Evolutionary conservation across 2,329 filamentous ascomycete genomes (phyloP).

Genomic region (Nannizziopsis arthrosporioides): DNA sequence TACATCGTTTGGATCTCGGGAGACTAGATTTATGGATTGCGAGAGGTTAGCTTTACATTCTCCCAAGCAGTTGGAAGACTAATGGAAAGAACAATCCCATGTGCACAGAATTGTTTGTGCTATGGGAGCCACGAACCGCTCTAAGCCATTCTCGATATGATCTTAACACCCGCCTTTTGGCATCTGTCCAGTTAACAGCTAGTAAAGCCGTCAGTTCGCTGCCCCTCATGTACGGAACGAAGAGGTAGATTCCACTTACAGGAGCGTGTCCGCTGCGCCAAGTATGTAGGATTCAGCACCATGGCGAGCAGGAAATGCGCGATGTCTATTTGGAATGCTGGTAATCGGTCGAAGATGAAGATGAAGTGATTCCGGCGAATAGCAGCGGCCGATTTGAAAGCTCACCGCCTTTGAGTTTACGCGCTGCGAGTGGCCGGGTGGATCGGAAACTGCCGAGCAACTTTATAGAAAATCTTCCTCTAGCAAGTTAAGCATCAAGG

Average conservation of each 20-base stretch:
- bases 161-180: conserved; percentile 71
- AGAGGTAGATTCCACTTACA: conserved; percentile 44
- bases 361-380: conserved; percentile 7
- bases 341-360: not conserved
- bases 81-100: not conserved
- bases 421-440: conserved; percentile 4
- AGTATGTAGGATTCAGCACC: conserved; percentile 87
- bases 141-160: conserved; percentile 94
- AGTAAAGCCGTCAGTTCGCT: conserved; percentile 21
- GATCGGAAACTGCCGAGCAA: not conserved
- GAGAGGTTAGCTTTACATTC: conserved; percentile 1
- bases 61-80: not conserved
- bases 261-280: conserved; percentile 67
- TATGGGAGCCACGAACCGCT: conserved; percentile 57
- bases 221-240: not conserved
- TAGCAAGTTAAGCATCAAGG: not conserved
- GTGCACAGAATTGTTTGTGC: not conserved
- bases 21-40: conserved; percentile 46
- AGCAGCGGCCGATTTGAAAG: not conserved
- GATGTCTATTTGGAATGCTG: not conserved
- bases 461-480: not conserved
- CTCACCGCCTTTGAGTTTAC: conserved; percentile 5
- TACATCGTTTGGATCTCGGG: conserved; percentile 98
- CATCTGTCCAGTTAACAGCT: conserved; percentile 86
- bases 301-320: conserved; percentile 38